These are phyloP conservation scores for Triticum urartu DNA, from an alignment of 176 grass and related monocot genomes.

Conservation along the genomic window DNA sequence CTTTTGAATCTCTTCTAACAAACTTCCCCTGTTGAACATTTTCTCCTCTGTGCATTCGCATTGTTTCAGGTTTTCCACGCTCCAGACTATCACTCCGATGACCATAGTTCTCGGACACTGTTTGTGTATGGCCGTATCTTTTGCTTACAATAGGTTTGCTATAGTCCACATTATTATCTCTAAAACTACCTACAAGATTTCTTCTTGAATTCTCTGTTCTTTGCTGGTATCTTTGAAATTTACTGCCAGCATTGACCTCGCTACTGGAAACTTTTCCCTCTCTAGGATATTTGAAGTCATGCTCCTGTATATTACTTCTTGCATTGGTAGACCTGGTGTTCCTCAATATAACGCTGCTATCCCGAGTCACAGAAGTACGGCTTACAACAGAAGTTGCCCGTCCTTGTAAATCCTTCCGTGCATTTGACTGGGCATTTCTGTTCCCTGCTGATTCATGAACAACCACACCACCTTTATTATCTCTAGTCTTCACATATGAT, in stretches of 20 bases:
- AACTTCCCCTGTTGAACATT: conserved; percentile 31
- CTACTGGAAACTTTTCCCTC: conserved; percentile 1
- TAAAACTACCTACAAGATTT: conserved; percentile 18
- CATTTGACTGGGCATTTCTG: conserved; percentile 21
- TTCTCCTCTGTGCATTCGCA: conserved; percentile 26
- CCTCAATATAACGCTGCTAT: conserved; percentile 13
- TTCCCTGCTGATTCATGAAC: conserved; percentile 30
- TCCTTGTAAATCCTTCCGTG: conserved; percentile 22
- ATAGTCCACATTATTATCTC: conserved; percentile 11
- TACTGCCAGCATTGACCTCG: neutral
- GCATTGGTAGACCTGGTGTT: neutral
- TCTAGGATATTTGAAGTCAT: neutral
- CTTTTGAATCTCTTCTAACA: conserved; percentile 31
- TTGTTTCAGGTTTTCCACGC: conserved; percentile 17
- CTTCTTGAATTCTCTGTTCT: conserved; percentile 21
- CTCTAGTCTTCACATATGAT: conserved; percentile 26
- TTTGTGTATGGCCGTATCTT: conserved; percentile 4
- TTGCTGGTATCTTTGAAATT: conserved; percentile 28
- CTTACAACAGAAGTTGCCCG: neutral
- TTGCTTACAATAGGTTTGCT: conserved; percentile 32
- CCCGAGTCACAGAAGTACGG: neutral
- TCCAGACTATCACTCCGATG: conserved; percentile 21
- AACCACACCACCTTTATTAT: conserved; percentile 10
- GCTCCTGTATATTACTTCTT: neutral
- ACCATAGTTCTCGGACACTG: conserved; percentile 6